Base-by-base conservation (phyloP, 352 stramenopile species). In the Globisporangium camurandrum region DNA sequence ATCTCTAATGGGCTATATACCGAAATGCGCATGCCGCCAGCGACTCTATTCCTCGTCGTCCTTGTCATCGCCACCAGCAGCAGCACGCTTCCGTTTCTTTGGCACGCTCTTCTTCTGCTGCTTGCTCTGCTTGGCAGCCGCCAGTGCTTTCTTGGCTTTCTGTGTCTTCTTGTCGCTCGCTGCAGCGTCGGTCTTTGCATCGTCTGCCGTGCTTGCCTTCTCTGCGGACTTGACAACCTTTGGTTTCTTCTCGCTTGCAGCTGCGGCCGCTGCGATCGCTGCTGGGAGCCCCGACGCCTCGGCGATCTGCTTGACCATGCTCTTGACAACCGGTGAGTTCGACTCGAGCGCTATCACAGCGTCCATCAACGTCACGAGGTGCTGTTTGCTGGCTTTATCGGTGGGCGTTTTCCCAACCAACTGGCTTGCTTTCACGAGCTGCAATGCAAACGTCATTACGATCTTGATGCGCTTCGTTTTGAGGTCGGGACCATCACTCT, bases 381-480 rank as follows among this genome's bases (percentile, higher is more conserved):
- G 68, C 46, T 69, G n/a, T n/a, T n/a, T n/a, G n/a, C n/a, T n/a
- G n/a, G n/a, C n/a, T n/a, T n/a, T n/a, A n/a, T n/a, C n/a, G n/a
- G n/a, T n/a, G n/a, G n/a, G n/a, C n/a, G n/a, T n/a, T n/a, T n/a
- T n/a, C n/a, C n/a, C n/a, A n/a, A n/a, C n/a, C 34, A 69, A 56
- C 20, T 62, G 48, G 65, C 78, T 86, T 30, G 71, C 67, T 56
- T 86, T 84, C 39, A 88, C 69, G 6, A 93, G 51, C 47, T 88
- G 75, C 44, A 87, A 54, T 33, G 69, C 69, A 52, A 73, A 90
- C 55, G 66, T 66, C 38, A 89, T 53, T 19, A 81, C 74, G 20
- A 78, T 50, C 66, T 89, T 90, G 50, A 93, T 58, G 14, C 75
- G 76, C 69, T 90, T 93, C n/a, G 79, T 56, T 57, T 86, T 86